Evolutionary conservation across 805 yeast species (phyloP).

Genomic region (Yarrowia sp.): DNA sequence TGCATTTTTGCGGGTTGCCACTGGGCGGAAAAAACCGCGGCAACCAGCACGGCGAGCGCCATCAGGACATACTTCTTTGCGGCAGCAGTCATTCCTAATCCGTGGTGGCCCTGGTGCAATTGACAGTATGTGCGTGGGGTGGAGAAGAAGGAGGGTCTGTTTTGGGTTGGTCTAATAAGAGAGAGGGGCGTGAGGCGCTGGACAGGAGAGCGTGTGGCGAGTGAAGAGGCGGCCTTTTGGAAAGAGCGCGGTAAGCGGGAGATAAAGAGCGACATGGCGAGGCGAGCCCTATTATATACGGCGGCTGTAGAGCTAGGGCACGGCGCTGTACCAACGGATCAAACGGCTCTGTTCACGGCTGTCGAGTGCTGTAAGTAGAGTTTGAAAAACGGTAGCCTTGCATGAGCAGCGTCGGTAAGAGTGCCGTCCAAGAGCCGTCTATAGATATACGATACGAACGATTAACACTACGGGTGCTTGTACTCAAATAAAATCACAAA

Average conservation of each 20-base stretch:
- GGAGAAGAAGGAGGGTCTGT: slow-evolving; percentile 4
- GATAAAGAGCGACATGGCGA: slow-evolving; percentile 4
- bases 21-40: slow-evolving; percentile 17
- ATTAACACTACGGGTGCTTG: no score
- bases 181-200: neutral
- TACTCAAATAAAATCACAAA: no score
- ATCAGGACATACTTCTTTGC: slow-evolving; percentile 21
- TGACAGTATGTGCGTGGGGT: slow-evolving; percentile 25
- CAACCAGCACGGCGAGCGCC: slow-evolving; percentile 5
- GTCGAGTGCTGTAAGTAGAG: slow-evolving; percentile 10
- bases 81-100: slow-evolving; percentile 25
- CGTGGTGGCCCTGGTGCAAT: slow-evolving; percentile 26
- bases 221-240: neutral
- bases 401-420: neutral
- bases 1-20: slow-evolving; percentile 25
- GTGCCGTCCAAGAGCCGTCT: neutral
- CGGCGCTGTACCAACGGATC: neutral
- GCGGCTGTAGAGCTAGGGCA: neutral
- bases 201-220: neutral
- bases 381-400: slow-evolving; percentile 6
- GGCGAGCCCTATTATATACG: neutral
- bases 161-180: slow-evolving; percentile 15
- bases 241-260: slow-evolving; percentile 17
- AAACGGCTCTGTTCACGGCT: neutral
- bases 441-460: neutral